Percentiles rank a stretch among this genome's conserved stretches.
Evolutionary conservation across 352 stramenopile genomes (phyloP).

Genomic region (Phytophthora ramorum): DNA sequence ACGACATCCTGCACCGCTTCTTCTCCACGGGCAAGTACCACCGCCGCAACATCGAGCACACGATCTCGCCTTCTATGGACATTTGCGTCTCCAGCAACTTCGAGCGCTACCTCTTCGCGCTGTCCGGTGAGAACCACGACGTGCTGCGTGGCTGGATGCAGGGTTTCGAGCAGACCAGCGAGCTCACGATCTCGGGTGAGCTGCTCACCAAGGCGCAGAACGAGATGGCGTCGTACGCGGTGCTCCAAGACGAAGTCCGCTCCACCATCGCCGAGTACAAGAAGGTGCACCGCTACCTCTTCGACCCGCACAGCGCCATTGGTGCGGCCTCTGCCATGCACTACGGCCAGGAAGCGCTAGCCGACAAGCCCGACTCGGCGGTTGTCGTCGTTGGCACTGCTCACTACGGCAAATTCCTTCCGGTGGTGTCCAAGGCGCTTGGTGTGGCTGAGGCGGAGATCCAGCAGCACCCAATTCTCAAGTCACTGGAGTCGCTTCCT

Average conservation of each 20-base stretch:
- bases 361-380: conserved; percentile 57
- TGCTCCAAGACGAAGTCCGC: conserved; percentile 89
- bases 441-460: conserved; percentile 69
- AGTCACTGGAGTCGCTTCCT: conserved; percentile 74
- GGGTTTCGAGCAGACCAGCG: conserved; percentile 94
- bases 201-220: conserved; percentile 90
- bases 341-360: conserved; percentile 69
- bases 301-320: conserved; percentile 97
- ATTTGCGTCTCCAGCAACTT: conserved; percentile 99
- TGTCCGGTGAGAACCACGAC: conserved; percentile 94
- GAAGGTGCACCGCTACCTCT: conserved; percentile 93
- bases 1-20: conserved; percentile 99
- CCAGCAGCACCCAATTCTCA: conserved; percentile 78
- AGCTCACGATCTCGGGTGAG: conserved; percentile 93
- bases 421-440: conserved; percentile 91
- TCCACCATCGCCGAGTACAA: conserved; percentile 94
- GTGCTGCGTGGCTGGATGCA: conserved; percentile 94
- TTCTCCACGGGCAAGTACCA: conserved; percentile 98
- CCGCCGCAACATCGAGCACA: conserved; percentile 92
- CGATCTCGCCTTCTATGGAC: conserved; percentile 98
- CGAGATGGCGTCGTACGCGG: conserved; percentile 94
- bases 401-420: conserved; percentile 98
- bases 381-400: conserved; percentile 97
- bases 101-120: conserved; percentile 98
- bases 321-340: conserved; percentile 92